Evolutionary conservation across 1,284 basidiomycete species (phyloP).

Genomic region (Cryptococcus sp.): DNA sequence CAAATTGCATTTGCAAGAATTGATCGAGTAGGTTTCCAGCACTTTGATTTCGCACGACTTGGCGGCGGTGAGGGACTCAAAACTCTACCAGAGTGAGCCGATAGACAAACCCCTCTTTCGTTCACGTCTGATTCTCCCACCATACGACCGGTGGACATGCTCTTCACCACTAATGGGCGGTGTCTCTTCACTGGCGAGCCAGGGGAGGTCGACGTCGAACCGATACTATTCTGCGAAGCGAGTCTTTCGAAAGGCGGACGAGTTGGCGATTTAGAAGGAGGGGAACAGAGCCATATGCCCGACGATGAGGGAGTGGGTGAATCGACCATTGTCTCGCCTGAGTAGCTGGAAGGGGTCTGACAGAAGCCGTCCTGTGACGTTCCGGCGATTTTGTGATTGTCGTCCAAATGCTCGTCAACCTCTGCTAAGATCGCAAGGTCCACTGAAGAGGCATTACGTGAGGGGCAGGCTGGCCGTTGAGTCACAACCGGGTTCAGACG

Average conservation of each 20-base stretch:
- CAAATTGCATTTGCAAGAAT: too few species aligned
- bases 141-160: not conserved
- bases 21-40: not conserved
- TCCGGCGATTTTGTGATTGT: not conserved
- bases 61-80: not conserved
- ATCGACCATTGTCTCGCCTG: not conserved
- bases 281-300: not conserved
- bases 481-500: too few species aligned
- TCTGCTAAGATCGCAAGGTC: not conserved
- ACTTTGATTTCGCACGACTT: not conserved
- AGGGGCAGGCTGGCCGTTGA: not conserved
- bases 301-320: not conserved
- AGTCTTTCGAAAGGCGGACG: not conserved
- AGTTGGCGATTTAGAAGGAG: not conserved
- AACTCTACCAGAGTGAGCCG: constrained; percentile 2
- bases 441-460: not conserved
- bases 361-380: not conserved
- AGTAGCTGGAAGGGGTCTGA: too few species aligned
- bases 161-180: constrained; percentile 1
- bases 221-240: not conserved
- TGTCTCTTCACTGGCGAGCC: not conserved
- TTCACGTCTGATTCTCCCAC: constrained; percentile 2
- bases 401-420: not conserved
- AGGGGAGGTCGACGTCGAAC: not conserved
- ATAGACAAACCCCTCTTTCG: constrained; percentile 4